These are phyloP conservation scores for Beta macrorhiza DNA, from an alignment of 179 eudicot species.

Conservation along the genomic window DNA sequence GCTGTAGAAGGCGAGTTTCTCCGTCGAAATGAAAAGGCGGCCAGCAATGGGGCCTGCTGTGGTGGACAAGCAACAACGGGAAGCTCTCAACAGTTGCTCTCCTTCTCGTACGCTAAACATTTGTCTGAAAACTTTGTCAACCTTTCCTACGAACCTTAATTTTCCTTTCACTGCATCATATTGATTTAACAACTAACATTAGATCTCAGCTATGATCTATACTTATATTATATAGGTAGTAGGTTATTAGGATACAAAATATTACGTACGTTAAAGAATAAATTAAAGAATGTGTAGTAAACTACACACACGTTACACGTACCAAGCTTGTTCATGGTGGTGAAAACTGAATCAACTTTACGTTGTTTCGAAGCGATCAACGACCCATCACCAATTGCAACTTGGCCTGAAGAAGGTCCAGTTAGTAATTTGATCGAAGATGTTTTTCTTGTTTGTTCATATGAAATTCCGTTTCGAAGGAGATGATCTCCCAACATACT, in stretches of 20 bases:
- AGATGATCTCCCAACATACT: constrained; percentile 24
- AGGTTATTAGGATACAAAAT: no score
- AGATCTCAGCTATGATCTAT: no score
- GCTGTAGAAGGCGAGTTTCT: constrained; percentile 39
- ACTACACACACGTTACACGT: background rate
- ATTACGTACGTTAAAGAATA: no score
- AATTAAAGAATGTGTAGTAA: no score
- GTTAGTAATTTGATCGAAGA: constrained; percentile 13
- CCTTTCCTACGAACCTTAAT: constrained; percentile 50
- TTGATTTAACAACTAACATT: no score
- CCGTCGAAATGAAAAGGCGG: constrained; percentile 38
- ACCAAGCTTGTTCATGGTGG: constrained; percentile 22
- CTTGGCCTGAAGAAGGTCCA: constrained; percentile 10
- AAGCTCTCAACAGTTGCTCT: constrained; percentile 37
- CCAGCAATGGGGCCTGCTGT: constrained; percentile 42
- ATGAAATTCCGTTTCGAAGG: constrained; percentile 24
- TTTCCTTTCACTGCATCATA: constrained; percentile 25
- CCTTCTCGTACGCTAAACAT: constrained; percentile 27
- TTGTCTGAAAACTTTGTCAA: constrained; percentile 37
- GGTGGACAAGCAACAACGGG: constrained; percentile 34
- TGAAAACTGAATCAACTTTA: constrained; percentile 13
- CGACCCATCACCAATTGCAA: background rate
- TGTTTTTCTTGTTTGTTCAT: constrained; percentile 17
- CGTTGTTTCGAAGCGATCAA: background rate
- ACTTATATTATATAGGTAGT: no score